Base-by-base conservation (phyloP, 306 rosid genomes). In the Geum urbanum region DNA sequence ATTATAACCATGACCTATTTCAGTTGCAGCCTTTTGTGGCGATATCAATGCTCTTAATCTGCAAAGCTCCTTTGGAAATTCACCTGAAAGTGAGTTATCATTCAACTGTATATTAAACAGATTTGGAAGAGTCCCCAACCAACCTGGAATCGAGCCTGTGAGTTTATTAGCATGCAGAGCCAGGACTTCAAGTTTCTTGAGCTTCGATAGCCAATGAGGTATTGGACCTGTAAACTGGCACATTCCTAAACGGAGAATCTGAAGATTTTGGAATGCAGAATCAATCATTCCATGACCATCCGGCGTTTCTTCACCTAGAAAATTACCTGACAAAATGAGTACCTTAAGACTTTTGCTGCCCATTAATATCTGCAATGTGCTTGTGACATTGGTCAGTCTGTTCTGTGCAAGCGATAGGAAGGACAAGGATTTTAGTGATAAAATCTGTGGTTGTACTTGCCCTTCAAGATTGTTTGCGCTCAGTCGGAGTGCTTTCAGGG, bases 271-370 rank as follows among this genome's bases (percentile, higher is more conserved):
- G 48, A 43, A 43, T 16, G 15, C 56, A 44, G 12, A 70, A 57
- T 37, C 74, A 32, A 47, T 16, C 70, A 66, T 14, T 8, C 20
- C 44, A 13, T 0, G n/a, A 27, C 14, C 56, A 47, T 20, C 54
- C 0, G 24, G 24, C 20, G 47, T 16, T 47, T 66, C 56, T 24
- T 66, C 56, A 8, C 70, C 70, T 46, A 13, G 3, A 47, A 47
- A 66, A 47, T 2, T 24, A 4, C 0, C 0, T 24, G 70, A 0
- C 16, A 66, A 19, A 0, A 0, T 0, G 5, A 24, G 9, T 16
- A 15, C 24, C 19, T 6, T 43, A 43, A 66, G 70, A 27, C 44
- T 27, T 47, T 47, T 3, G 9, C 19, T 20, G 24, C 7, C 5
- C 44, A 24, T 47, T 2, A 66, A 24, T 24, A 66, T 27, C 18